Base-by-base conservation (phyloP, 169 alveolate species). In the Perkinsus olseni region DNA sequence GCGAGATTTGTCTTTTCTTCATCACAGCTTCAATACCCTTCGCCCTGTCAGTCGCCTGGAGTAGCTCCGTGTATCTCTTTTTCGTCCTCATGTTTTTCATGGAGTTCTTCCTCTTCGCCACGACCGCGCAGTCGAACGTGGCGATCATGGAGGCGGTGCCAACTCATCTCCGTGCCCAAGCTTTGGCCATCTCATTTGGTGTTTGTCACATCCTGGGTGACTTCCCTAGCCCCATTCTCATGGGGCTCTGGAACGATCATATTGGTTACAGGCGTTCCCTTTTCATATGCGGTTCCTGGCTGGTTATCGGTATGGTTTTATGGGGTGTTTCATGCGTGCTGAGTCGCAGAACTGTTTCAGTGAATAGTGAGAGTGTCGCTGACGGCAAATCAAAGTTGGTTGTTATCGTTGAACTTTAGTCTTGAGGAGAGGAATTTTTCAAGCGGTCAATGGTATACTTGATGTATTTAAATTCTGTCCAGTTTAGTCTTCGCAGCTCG, bases 181-280 rank as follows among this genome's bases (percentile, higher is more conserved):
- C 94, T 10, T 74, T 74, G 40, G 95, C 95, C 0, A 62, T 93
- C 0, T 74, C 91, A 38, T 38, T 93, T 38, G 92, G 92, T 91
- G 39, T 91, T 31, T 38, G 92, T 93, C 95, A 93, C 4, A 92
- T 93, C 38, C 82, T 93, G n/a, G 95, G 95, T 0, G 95, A 93
- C 39, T 93, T 93, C 94, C 95, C 95, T 31, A 92, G 94, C 31
- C 95, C 95, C 31, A 50, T 36, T 38, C 21, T 93, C 4, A 93
- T 93, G 39, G 95, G 95, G 0, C 8, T 91, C 40, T 34, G 62
- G 31, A 40, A 40, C 74, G 94, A 91, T 90, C 28, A 62, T 62
- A 62, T 62, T 62, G 82, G 82, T 28, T 62, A 62, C 82, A 8
- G 82, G 17, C 17, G 82, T 4, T 62, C 82, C 37, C 34, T 62